Base-by-base conservation (phyloP, 805 yeast genomes). In the Komagataella kurtzmanii region DNA sequence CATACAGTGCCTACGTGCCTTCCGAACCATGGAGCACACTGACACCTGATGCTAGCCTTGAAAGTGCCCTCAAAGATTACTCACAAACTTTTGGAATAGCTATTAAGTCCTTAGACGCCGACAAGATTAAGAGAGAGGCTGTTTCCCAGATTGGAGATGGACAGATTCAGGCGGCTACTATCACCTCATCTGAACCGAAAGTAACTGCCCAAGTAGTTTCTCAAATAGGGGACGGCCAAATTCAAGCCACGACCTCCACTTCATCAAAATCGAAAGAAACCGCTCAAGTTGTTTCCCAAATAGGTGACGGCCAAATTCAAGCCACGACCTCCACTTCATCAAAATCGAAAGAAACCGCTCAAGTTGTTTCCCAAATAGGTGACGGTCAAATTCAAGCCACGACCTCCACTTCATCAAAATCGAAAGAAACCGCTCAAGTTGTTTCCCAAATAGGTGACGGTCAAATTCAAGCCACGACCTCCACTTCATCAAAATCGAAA, bases 21-120 rank as follows among this genome's bases (percentile, higher is more conserved):
- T 65, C 80, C 51, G 83, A 78, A 54, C 80, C 83, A 59, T 84
- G 85, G 85, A 66, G 84, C 51, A 81, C 88, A 52, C 73, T 85
- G 65, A 83, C 89, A 44, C 90, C 93, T 58, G 53, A 65, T 46
- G 77, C 76, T 49, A 61, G 74, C 48, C 73, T 74, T 54, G 57
- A 78, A 8, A 80, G 80, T 60, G 83, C 80, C 55, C 58, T 74
- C 50, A 77, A 86, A 49, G 79, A 79, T 59, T 77, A 76, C 73
- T 54, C 76, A 46, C 65, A 69, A 49, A 62, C 75, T 49, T 84
- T 84, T 60, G 91, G 90, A 70, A 83, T 84, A 60, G 85, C 84
- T 54, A 79, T 84, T 56, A 68, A 72, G 56, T 77, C 84, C 54
- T 58, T 76, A 48, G 54, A 77, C 54, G 69, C 71, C 36, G 62